Percentiles rank a stretch among this genome's conserved stretches.
phyloP scores from a whole-genome alignment of 805 yeast species.

The Diddensiella transvaalensis region DNA sequence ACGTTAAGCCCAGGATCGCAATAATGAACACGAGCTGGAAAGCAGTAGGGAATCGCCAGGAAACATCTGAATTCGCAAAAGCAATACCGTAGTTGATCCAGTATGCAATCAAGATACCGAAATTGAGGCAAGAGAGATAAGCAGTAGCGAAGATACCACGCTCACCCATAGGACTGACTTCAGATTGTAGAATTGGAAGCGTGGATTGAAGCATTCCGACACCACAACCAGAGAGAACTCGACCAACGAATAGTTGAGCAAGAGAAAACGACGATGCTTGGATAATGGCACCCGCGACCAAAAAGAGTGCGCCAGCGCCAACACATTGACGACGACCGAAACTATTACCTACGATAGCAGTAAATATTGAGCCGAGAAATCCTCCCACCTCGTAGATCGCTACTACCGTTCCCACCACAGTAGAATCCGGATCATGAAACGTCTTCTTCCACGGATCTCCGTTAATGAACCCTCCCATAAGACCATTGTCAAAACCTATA shows the following conservation, averaged over 20 bases:
- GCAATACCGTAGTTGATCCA: constrained; percentile 15
- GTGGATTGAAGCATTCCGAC: constrained; percentile 46
- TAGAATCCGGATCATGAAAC: constrained; percentile 8
- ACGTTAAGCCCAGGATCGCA: constrained; percentile 6
- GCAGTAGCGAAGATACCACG: constrained; percentile 9
- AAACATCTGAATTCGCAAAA: constrained; percentile 22
- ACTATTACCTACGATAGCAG: constrained; percentile 8
- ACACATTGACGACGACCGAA: constrained; percentile 12
- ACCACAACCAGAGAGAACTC: constrained; percentile 69
- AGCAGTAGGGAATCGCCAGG: constrained; percentile 71
- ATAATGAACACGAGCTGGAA: constrained; percentile 54
- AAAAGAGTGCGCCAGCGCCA: constrained; percentile 5
- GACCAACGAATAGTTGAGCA: constrained; percentile 67
- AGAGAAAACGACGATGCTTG: constrained; percentile 67
- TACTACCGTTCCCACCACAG: constrained; percentile 11
- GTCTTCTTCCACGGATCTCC: constrained; percentile 12
- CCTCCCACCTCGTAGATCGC: constrained; percentile 17
- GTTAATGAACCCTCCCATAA: constrained; percentile 14
- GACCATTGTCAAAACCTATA: constrained; percentile 11
- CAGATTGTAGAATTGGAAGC: constrained; percentile 8
- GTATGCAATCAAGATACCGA: constrained; percentile 10
- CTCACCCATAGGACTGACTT: constrained; percentile 3
- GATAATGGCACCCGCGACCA: constrained; percentile 6
- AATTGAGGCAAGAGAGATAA: constrained; percentile 5
- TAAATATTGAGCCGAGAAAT: constrained; percentile 11